Evolutionary conservation across 306 rosid genomes (phyloP).

Genomic region (Prosopis cineraria): DNA sequence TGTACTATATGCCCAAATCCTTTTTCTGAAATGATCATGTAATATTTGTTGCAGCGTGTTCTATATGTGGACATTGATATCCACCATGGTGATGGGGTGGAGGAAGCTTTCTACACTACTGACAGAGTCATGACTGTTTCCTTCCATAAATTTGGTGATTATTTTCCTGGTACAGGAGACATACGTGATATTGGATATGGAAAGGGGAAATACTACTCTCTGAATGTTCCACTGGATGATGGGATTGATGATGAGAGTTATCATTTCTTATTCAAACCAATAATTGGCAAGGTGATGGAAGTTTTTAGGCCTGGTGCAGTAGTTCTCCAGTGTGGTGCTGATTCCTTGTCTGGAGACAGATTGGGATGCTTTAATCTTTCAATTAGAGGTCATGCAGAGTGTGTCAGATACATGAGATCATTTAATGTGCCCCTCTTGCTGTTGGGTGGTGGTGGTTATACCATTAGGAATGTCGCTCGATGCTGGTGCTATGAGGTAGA

Average conservation of each 20-base stretch:
- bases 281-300: conserved; percentile 87
- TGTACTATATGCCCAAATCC: background rate
- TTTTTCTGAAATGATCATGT: conserved; percentile 13
- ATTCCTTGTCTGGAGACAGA: conserved; percentile 88
- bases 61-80: conserved; percentile 87
- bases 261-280: conserved; percentile 83
- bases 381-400: conserved; percentile 88
- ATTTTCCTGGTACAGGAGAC: conserved; percentile 89
- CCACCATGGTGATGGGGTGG: conserved; percentile 93
- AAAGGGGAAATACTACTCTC: conserved; percentile 86
- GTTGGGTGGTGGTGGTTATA: conserved; percentile 89
- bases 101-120: conserved; percentile 89
- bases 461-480: conserved; percentile 90
- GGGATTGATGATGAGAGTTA: conserved; percentile 96
- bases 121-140: conserved; percentile 94
- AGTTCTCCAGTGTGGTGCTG: conserved; percentile 93
- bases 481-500: conserved; percentile 94
- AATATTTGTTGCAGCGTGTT: conserved; percentile 70
- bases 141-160: conserved; percentile 88
- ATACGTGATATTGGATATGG: conserved; percentile 76
- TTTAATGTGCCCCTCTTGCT: conserved; percentile 86
- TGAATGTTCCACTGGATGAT: conserved; percentile 87
- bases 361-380: conserved; percentile 90
- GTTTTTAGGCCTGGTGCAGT: conserved; percentile 87
- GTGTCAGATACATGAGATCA: conserved; percentile 86